These are phyloP conservation scores for Aspergillus cejpii DNA, from an alignment of 2,329 filamentous ascomycete genomes.

Conservation along the genomic window DNA sequence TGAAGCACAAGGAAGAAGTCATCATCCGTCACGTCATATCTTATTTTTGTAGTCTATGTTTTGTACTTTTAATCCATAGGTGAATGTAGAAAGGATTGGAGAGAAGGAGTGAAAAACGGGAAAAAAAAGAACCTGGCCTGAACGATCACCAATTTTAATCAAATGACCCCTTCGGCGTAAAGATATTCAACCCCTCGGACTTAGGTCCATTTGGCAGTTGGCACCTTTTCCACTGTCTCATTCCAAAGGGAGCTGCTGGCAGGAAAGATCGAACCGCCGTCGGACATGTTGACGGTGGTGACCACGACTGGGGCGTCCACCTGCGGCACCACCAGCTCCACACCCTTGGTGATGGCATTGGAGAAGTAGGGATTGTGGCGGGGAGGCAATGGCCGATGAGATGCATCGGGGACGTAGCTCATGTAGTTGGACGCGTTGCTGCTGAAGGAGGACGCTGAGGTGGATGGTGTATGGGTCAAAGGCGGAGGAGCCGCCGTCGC, in stretches of 20 bases:
- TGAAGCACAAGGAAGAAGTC: too few relatives aligned
- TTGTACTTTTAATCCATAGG: too few relatives aligned
- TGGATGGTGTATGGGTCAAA: conserved; percentile 35
- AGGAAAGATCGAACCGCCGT: conserved; percentile 26
- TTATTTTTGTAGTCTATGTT: too few relatives aligned
- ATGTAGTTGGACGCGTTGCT: conserved; percentile 33
- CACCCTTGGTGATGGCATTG: conserved; percentile 27
- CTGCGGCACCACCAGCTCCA: conserved; percentile 39
- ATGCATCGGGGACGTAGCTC: conserved; percentile 21
- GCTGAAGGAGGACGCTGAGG: conserved; percentile 36
- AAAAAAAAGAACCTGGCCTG: too few relatives aligned
- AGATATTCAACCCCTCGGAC: too few relatives aligned
- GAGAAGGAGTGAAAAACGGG: too few relatives aligned
- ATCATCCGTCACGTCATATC: too few relatives aligned
- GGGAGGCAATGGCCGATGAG: conserved; percentile 35
- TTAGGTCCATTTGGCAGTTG: too few relatives aligned
- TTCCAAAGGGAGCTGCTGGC: conserved; percentile 28
- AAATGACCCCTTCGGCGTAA: too few relatives aligned
- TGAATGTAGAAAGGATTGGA: too few relatives aligned
- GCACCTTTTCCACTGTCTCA: conserved; percentile 11
- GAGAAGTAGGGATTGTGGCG: conserved; percentile 38
- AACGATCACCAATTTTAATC: too few relatives aligned
- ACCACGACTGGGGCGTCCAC: conserved; percentile 15
- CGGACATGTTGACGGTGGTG: conserved; percentile 14
- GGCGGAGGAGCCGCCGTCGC: conserved; percentile 24